Percentiles rank a stretch among this genome's conserved stretches.
phyloP scores from a whole-genome alignment of 805 yeast genomes.

The Komagataella mondaviorum region DNA sequence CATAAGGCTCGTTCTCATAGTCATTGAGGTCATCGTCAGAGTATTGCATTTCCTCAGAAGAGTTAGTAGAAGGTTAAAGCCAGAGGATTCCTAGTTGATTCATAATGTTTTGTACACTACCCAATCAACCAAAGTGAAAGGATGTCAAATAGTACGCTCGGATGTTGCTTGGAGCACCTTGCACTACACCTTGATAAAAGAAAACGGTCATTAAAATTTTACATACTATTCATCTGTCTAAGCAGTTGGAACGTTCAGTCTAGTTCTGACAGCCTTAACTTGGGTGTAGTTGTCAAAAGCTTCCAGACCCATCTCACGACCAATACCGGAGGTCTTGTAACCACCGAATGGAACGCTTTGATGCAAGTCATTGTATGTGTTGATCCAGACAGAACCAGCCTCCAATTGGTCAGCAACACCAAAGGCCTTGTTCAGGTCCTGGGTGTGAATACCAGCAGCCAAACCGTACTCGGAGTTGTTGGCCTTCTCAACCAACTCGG shows the following conservation, averaged over 20 bases:
- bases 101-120: background rate
- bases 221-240: background rate
- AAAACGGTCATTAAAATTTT: background rate
- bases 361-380: slow-evolving; percentile 83
- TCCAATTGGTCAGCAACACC: slow-evolving; percentile 60
- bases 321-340: slow-evolving; percentile 79
- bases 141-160: background rate
- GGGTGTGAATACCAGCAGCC: slow-evolving; percentile 85
- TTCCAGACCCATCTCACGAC: slow-evolving; percentile 86
- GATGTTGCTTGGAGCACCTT: background rate
- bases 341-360: slow-evolving; percentile 89
- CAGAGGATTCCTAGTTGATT: background rate
- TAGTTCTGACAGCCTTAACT: slow-evolving; percentile 67
- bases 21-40: slow-evolving; percentile 1
- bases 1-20: slow-evolving; percentile 12
- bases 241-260: slow-evolving; percentile 1
- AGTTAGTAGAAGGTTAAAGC: background rate
- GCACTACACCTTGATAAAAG: too few relatives aligned
- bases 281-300: slow-evolving; percentile 80
- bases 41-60: background rate
- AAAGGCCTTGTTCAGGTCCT: slow-evolving; percentile 59
- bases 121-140: background rate
- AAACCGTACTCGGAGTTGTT: slow-evolving; percentile 78
- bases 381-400: slow-evolving; percentile 89
- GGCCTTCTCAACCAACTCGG: slow-evolving; percentile 66